These are phyloP conservation scores for Carex parvula DNA, from an alignment of 176 grass and related monocot species.

Conservation along the genomic window DNA sequence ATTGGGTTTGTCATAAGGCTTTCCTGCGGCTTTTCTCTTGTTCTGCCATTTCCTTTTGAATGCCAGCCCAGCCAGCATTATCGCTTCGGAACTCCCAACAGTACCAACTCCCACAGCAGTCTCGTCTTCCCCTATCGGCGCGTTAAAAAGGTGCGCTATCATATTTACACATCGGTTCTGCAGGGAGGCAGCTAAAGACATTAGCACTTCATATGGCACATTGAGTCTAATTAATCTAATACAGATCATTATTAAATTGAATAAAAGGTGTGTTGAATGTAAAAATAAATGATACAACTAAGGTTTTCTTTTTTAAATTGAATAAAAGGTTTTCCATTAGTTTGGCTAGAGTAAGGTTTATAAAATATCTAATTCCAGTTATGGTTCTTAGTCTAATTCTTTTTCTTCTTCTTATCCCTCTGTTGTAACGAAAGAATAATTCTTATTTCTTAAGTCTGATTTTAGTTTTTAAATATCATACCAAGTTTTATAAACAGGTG, in stretches of 20 bases:
- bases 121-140: constrained; percentile 52
- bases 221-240: neutral
- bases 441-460: neutral
- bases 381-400: neutral
- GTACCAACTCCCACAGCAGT: constrained; percentile 61
- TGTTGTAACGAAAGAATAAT: neutral
- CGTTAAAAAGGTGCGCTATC: constrained; percentile 74
- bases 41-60: constrained; percentile 92
- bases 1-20: constrained; percentile 72
- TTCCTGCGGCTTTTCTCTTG: constrained; percentile 59
- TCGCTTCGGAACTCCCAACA: constrained; percentile 71
- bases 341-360: neutral
- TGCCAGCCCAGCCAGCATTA: constrained; percentile 77
- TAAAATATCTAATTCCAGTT: neutral
- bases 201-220: neutral
- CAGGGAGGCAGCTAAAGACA: constrained; percentile 19
- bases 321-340: neutral
- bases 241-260: neutral
- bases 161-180: constrained; percentile 91
- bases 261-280: neutral
- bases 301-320: neutral
- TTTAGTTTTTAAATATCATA: neutral
- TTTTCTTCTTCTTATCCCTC: neutral
- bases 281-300: neutral
- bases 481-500: neutral